A percentile compares a stretch with the other conserved stretches of the same genome.
These are phyloP conservation scores for Mortierella sp. DNA, from an alignment of 371 early-diverging fungal genomes.

Conservation along the genomic window DNA sequence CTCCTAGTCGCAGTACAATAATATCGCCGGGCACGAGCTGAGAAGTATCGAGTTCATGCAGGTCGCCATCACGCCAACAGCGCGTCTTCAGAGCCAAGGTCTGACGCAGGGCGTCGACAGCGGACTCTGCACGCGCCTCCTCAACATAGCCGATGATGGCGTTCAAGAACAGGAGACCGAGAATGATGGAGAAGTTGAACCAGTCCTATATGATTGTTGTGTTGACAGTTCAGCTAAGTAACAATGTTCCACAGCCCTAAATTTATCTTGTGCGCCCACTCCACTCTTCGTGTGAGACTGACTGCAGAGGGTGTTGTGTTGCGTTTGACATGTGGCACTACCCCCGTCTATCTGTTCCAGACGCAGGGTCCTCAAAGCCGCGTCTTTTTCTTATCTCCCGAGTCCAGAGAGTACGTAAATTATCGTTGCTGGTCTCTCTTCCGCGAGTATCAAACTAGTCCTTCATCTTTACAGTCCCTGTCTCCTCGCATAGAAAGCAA, in stretches of 20 bases:
- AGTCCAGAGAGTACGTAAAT: not conserved
- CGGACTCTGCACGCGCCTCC: conserved; percentile 90
- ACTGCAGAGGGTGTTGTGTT: too few relatives aligned
- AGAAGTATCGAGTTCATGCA: conserved; percentile 81
- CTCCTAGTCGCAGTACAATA: conserved; percentile 89
- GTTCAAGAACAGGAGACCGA: conserved; percentile 84
- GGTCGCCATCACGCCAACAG: conserved; percentile 80
- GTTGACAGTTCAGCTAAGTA: too few relatives aligned
- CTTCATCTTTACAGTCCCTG: too few relatives aligned
- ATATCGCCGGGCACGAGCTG: conserved; percentile 90
- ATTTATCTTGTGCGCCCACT: too few relatives aligned
- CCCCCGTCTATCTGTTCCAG: too few relatives aligned
- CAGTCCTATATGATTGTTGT: too few relatives aligned
- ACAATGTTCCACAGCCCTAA: conserved; percentile 2
- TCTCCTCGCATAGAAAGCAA: too few relatives aligned
- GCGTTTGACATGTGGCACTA: too few relatives aligned
- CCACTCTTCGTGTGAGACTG: too few relatives aligned
- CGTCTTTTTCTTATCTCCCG: not conserved
- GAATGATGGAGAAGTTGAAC: conserved; percentile 88
- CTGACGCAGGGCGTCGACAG: conserved; percentile 89
- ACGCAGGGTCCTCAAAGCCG: not conserved
- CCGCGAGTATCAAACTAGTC: too few relatives aligned
- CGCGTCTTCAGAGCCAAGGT: conserved; percentile 87
- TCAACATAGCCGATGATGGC: conserved; percentile 91
- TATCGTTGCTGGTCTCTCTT: too few relatives aligned